A percentile compares a stretch with the other conserved stretches of the same genome.
Evolutionary conservation across 495 filamentous ascomycete genomes (phyloP).

Genomic region (Jackrogersella multiformis): DNA sequence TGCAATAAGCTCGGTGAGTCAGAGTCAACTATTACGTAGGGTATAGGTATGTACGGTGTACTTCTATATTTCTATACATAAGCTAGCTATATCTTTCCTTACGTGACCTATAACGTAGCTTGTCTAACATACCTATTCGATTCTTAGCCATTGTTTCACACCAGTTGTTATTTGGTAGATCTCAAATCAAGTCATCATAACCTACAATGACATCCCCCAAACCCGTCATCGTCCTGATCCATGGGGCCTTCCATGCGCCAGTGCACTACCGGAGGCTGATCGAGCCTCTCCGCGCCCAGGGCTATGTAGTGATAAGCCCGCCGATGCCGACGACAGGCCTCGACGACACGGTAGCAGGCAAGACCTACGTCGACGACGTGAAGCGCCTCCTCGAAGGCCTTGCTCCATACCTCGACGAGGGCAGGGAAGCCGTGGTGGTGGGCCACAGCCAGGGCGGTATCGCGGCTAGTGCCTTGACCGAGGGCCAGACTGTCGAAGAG

Average conservation of each 20-base stretch:
- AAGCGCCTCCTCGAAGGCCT: constrained; percentile 32
- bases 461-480: constrained; percentile 39
- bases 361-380: constrained; percentile 37
- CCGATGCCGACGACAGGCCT: constrained; percentile 33
- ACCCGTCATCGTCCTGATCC: constrained; percentile 56
- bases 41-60: not conserved
- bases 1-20: not conserved
- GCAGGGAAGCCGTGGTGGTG: constrained; percentile 41
- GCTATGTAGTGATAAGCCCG: constrained; percentile 48
- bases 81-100: no score
- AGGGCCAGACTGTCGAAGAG: constrained; percentile 40
- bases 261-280: constrained; percentile 52
- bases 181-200: not conserved
- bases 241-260: constrained; percentile 58
- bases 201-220: constrained; percentile 34
- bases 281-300: constrained; percentile 45
- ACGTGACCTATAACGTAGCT: not conserved
- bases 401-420: constrained; percentile 38
- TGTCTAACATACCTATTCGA: constrained; percentile 13
- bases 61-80: not conserved
- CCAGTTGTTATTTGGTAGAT: not conserved
- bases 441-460: constrained; percentile 46
- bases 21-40: not conserved
- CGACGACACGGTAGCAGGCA: constrained; percentile 27
- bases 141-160: not conserved